phyloP scores from a whole-genome alignment of 805 yeast species.

The Yarrowia phangngaensis region DNA sequence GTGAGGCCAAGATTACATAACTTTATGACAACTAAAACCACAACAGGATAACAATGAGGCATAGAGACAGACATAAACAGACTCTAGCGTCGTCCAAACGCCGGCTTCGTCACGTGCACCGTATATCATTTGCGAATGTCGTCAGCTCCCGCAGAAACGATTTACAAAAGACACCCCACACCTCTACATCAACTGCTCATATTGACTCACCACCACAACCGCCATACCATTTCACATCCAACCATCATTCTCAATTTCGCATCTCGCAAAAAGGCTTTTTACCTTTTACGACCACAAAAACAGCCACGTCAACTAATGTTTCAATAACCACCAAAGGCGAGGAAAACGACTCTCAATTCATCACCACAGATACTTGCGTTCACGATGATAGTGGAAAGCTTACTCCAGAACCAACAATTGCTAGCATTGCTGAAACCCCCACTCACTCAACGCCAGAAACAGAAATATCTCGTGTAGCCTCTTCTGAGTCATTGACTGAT shows the following conservation, averaged over 20 bases:
- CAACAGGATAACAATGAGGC: constrained; percentile 9
- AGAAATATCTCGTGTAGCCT: neutral
- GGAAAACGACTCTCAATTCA: neutral
- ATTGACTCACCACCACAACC: constrained; percentile 13
- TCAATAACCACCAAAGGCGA: constrained; percentile 24
- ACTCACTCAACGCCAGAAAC: neutral
- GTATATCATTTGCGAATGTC: constrained; percentile 17
- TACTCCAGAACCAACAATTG: neutral
- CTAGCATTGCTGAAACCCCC: neutral
- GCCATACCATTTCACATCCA: constrained; percentile 4
- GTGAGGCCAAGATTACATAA: too few species aligned
- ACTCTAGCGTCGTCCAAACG: constrained; percentile 26
- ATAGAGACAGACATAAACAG: constrained; percentile 26
- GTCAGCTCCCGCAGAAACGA: constrained; percentile 14
- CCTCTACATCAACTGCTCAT: constrained; percentile 2
- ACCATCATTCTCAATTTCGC: constrained; percentile 21
- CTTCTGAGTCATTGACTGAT: neutral
- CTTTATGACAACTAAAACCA: neutral
- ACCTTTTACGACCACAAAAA: constrained; percentile 11
- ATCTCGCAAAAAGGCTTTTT: constrained; percentile 18
- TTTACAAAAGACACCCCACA: neutral
- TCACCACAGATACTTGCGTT: neutral
- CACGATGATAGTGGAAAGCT: neutral
- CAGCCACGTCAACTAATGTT: constrained; percentile 18
- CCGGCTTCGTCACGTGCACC: constrained; percentile 22